phyloP scores from a whole-genome alignment of 225 moss, liverwort and hornwort genomes.

The Lunularia cruciata region DNA sequence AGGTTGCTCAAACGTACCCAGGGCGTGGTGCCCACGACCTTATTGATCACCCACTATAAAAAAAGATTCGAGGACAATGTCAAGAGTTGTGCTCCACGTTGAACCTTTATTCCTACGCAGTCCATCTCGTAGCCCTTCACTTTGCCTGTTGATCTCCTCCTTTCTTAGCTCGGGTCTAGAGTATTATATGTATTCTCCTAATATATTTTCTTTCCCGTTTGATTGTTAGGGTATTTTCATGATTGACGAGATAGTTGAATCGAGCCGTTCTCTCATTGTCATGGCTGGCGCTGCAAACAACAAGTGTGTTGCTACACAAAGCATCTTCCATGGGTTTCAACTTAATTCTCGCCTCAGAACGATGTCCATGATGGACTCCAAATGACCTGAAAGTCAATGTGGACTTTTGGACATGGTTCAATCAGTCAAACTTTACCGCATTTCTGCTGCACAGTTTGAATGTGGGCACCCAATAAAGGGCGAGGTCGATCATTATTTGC shows the following conservation, averaged over 20 bases:
- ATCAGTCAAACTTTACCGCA: background rate
- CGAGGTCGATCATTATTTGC: background rate
- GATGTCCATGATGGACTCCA: constrained; percentile 4
- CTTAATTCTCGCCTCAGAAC: background rate
- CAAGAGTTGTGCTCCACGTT: constrained; percentile 13
- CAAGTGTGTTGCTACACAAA: background rate
- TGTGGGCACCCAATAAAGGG: background rate
- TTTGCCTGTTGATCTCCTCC: background rate
- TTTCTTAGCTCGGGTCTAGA: too few species aligned
- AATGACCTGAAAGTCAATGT: constrained; percentile 9
- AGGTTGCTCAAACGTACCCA: background rate
- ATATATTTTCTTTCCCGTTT: background rate
- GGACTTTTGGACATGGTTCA: constrained; percentile 19
- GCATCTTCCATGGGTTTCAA: background rate
- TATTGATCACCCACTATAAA: background rate
- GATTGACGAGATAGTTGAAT: background rate
- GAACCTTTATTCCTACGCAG: constrained; percentile 4
- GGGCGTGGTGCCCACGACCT: constrained; percentile 9
- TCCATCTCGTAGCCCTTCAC: background rate
- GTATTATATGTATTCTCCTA: background rate
- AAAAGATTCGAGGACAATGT: constrained; percentile 23
- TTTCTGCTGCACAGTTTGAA: background rate
- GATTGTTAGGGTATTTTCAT: background rate
- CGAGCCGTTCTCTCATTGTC: background rate
- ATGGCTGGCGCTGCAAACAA: constrained; percentile 4